Evolutionary conservation across 495 filamentous ascomycete species (phyloP).

Genomic region (Talaromyces borbonicus): DNA sequence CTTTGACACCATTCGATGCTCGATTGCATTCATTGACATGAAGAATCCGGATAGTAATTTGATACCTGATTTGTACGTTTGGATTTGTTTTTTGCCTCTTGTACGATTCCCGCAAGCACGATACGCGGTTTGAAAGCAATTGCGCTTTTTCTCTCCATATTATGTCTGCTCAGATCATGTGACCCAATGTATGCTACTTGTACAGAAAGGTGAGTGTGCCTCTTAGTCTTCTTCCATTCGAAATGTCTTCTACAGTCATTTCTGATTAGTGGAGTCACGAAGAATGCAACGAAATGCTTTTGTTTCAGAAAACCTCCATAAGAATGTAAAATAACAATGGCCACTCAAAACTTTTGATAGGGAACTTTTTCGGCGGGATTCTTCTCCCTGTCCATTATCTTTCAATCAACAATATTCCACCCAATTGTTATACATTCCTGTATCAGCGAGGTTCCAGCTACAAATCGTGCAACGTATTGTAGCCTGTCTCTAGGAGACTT

Average conservation of each 20-base stretch:
- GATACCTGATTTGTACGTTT: not conserved
- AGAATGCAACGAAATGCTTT: not conserved
- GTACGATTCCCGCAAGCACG: not conserved
- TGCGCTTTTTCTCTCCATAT: no score
- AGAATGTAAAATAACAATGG: not conserved
- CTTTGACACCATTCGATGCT: no score
- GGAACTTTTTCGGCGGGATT: constrained; percentile 2
- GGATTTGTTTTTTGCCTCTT: not conserved
- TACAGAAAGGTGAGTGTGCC: no score
- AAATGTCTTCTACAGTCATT: no score
- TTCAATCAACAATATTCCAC: not conserved
- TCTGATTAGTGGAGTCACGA: no score
- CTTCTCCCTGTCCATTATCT: not conserved
- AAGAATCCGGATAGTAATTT: no score
- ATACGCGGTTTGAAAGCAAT: no score
- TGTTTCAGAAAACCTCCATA: not conserved
- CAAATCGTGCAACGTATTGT: constrained; percentile 56
- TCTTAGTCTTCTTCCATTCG: no score
- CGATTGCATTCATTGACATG: no score
- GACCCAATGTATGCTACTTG: no score
- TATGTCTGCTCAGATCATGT: no score
- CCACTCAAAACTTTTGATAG: constrained; percentile 4
- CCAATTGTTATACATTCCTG: not conserved
- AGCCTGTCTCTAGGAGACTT: constrained; percentile 68
- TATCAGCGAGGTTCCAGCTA: constrained; percentile 2